Conservation (phyloP, 768 basidiomycete species). For the Hysterangium stoloniferum region DNA sequence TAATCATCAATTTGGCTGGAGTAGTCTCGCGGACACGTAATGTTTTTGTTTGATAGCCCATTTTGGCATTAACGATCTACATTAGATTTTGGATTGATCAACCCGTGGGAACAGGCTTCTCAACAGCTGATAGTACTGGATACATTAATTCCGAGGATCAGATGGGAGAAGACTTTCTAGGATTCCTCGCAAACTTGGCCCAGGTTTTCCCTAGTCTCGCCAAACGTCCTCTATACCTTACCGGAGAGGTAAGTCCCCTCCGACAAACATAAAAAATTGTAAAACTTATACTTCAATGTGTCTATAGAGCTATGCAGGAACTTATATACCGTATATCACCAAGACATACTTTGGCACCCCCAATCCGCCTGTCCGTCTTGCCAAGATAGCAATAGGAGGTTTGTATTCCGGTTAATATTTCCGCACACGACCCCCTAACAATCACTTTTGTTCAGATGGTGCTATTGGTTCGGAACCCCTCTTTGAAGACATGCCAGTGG, state of each 20-base stretch:
- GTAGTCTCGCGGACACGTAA: constrained; percentile 41
- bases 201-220: constrained; percentile 66
- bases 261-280: background rate
- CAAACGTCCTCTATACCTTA: constrained; percentile 57
- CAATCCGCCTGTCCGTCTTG: constrained; percentile 59
- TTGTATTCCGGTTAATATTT: background rate
- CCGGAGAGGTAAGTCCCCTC: constrained; percentile 40
- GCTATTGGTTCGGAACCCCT: constrained; percentile 44
- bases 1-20: constrained; percentile 55
- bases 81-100: constrained; percentile 65
- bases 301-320: constrained; percentile 43
- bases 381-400: constrained; percentile 58
- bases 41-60: background rate
- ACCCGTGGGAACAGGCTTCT: constrained; percentile 61
- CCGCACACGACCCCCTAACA: background rate
- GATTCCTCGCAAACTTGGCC: constrained; percentile 62
- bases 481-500: constrained; percentile 48
- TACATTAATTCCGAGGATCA: constrained; percentile 59
- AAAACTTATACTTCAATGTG: background rate
- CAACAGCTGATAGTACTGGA: constrained; percentile 54
- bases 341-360: constrained; percentile 59
- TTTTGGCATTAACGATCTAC: background rate
- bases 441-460: constrained; percentile 33
- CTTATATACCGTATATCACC: constrained; percentile 59
- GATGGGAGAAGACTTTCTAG: constrained; percentile 51